Percentiles rank a stretch among this genome's conserved stretches.
These are phyloP conservation scores for Phylloporus sp. DNA, from an alignment of 768 basidiomycete genomes.

Conservation along the genomic window DNA sequence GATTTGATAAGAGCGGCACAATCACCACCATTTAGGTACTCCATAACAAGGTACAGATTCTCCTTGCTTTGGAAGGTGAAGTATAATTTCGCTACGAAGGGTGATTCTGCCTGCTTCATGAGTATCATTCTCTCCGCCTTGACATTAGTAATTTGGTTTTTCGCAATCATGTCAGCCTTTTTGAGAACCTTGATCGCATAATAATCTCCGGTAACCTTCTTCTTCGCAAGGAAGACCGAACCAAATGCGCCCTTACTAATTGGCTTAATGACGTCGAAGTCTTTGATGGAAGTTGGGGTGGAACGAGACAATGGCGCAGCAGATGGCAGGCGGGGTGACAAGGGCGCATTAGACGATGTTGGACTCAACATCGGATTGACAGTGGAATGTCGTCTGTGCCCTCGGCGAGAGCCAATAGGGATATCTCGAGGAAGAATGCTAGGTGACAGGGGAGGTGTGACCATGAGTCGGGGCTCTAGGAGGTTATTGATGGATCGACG, in stretches of 20 bases:
- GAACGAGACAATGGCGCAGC: constrained; percentile 73
- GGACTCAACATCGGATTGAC: constrained; percentile 61
- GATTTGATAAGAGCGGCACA: constrained; percentile 97
- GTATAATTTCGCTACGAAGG: constrained; percentile 95
- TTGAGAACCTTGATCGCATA: constrained; percentile 99
- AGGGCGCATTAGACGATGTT: constrained; percentile 46
- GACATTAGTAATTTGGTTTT: constrained; percentile 99
- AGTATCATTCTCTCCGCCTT: constrained; percentile 99
- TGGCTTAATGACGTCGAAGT: constrained; percentile 99
- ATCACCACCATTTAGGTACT: constrained; percentile 97
- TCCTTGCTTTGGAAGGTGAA: constrained; percentile 99
- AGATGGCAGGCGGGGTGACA: constrained; percentile 86
- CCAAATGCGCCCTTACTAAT: constrained; percentile 99
- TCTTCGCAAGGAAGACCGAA: constrained; percentile 96
- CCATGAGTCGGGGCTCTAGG: constrained; percentile 57
- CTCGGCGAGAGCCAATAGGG: constrained; percentile 42
- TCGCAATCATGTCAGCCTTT: constrained; percentile 99
- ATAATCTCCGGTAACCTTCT: constrained; percentile 97
- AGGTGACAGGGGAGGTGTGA: constrained; percentile 74
- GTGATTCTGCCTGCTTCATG: constrained; percentile 98
- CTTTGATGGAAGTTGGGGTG: constrained; percentile 90
- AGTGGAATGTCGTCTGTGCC: constrained; percentile 71
- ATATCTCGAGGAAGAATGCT: constrained; percentile 53
- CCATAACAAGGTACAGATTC: constrained; percentile 98
- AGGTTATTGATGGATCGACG: constrained; percentile 66